A percentile compares a stretch with the other conserved stretches of the same genome.
phyloP scores from a whole-genome alignment of 768 basidiomycete genomes.

The Suillus alpinus region DNA sequence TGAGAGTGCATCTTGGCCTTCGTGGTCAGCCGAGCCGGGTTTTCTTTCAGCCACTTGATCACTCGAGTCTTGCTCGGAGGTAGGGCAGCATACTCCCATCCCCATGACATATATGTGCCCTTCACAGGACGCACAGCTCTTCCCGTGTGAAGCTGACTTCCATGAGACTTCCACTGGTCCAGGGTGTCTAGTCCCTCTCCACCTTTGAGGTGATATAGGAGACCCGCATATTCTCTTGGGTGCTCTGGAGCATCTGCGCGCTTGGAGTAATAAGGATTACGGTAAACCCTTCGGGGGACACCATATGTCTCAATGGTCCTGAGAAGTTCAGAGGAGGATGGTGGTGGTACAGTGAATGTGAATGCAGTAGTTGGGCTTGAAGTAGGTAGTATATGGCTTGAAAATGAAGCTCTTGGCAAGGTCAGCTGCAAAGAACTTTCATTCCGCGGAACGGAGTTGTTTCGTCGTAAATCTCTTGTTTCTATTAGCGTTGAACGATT shows the following conservation, averaged over 20 bases:
- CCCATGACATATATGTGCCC: conserved; percentile 39
- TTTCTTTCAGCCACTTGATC: conserved; percentile 49
- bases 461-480: neutral
- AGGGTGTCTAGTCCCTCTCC: conserved; percentile 54
- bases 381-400: neutral
- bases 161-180: conserved; percentile 52
- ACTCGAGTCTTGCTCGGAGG: conserved; percentile 64
- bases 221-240: conserved; percentile 77
- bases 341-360: conserved; percentile 49
- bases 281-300: conserved; percentile 63
- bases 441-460: neutral
- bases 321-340: conserved; percentile 46
- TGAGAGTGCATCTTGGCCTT: conserved; percentile 44
- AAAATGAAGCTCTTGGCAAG: neutral
- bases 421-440: neutral
- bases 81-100: conserved; percentile 78
- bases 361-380: conserved; percentile 26
- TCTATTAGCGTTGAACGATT: conserved; percentile 14
- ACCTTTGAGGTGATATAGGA: conserved; percentile 70
- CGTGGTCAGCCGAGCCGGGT: conserved; percentile 14
- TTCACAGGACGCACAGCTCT: conserved; percentile 2
- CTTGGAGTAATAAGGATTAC: conserved; percentile 77
- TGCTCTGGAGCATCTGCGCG: conserved; percentile 63
- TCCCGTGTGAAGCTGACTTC: conserved; percentile 5
- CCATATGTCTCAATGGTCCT: conserved; percentile 43